A percentile compares a stretch with the other conserved stretches of the same genome.
phyloP scores from a whole-genome alignment of 2,329 filamentous ascomycete genomes.

The Emericellopsis atlantica region DNA sequence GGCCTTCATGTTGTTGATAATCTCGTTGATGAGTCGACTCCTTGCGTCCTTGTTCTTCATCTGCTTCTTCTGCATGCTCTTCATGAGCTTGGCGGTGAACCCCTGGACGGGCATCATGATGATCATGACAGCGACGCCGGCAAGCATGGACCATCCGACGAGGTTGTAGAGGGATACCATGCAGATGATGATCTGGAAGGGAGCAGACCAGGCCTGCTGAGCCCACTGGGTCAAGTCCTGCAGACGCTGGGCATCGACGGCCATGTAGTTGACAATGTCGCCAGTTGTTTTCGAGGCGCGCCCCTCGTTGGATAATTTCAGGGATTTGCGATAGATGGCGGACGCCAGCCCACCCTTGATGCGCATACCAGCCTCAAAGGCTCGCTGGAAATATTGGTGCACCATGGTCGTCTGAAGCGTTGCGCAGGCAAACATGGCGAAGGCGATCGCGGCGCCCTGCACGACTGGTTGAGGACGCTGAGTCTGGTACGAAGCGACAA shows the following conservation, averaged over 20 bases:
- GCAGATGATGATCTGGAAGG: slow-evolving; percentile 90
- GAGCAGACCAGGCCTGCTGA: slow-evolving; percentile 91
- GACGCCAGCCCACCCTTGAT: slow-evolving; percentile 86
- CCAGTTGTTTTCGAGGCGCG: slow-evolving; percentile 81
- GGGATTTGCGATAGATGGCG: slow-evolving; percentile 83
- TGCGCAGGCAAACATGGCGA: slow-evolving; percentile 86
- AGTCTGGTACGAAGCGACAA: slow-evolving; percentile 64
- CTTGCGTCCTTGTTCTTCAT: slow-evolving; percentile 99
- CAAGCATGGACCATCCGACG: slow-evolving; percentile 91
- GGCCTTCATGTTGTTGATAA: slow-evolving; percentile 98
- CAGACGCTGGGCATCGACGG: slow-evolving; percentile 89
- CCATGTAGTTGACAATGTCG: slow-evolving; percentile 99
- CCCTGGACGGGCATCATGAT: slow-evolving; percentile 96
- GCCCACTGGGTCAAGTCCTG: slow-evolving; percentile 93
- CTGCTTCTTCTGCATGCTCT: slow-evolving; percentile 84
- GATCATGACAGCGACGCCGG: slow-evolving; percentile 89
- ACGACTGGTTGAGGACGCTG: slow-evolving; percentile 62
- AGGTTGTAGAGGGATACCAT: slow-evolving; percentile 93
- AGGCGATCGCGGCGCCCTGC: slow-evolving; percentile 73
- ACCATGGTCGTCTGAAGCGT: slow-evolving; percentile 78
- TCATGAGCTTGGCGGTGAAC: slow-evolving; percentile 84
- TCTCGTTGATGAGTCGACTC: slow-evolving; percentile 90
- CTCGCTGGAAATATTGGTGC: slow-evolving; percentile 94
- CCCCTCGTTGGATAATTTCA: slow-evolving; percentile 87
- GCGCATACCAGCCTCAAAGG: slow-evolving; percentile 93